phyloP scores from a whole-genome alignment of 2,329 filamentous ascomycete genomes.

The Calonectria naviculata region DNA sequence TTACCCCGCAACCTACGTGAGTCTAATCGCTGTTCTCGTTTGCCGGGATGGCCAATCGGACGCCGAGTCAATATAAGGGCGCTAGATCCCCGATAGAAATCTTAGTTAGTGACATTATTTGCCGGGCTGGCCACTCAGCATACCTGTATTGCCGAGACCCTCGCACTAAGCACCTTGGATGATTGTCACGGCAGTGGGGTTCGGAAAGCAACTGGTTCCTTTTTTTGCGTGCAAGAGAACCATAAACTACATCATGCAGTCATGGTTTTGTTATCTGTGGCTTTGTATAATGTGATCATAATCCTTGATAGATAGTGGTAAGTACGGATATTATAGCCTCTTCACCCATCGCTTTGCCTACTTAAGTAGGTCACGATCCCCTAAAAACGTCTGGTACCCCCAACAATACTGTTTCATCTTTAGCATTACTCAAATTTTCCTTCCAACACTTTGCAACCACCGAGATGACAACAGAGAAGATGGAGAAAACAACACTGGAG shows the following conservation, averaged over 20 bases:
- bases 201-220: no score
- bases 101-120: neutral
- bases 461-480: constrained; percentile 22
- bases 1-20: neutral
- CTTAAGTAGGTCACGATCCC: no score
- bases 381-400: no score
- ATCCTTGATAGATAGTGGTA: no score
- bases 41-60: constrained; percentile 32
- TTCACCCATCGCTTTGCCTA: no score
- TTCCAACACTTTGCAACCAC: neutral
- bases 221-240: neutral
- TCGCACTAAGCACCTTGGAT: constrained; percentile 11
- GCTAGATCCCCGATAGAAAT: constrained; percentile 6
- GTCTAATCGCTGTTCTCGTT: neutral
- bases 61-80: neutral
- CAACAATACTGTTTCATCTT: no score
- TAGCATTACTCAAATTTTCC: no score
- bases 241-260: neutral
- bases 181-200: constrained; percentile 7
- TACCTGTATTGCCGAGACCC: neutral
- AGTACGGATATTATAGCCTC: no score
- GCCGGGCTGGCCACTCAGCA: constrained; percentile 31
- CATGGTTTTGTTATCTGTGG: neutral
- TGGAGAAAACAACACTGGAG: constrained; percentile 9
- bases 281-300: no score